Evolutionary conservation across 768 basidiomycete species (phyloP).

Genomic region (Rhodotorula diobovata): DNA sequence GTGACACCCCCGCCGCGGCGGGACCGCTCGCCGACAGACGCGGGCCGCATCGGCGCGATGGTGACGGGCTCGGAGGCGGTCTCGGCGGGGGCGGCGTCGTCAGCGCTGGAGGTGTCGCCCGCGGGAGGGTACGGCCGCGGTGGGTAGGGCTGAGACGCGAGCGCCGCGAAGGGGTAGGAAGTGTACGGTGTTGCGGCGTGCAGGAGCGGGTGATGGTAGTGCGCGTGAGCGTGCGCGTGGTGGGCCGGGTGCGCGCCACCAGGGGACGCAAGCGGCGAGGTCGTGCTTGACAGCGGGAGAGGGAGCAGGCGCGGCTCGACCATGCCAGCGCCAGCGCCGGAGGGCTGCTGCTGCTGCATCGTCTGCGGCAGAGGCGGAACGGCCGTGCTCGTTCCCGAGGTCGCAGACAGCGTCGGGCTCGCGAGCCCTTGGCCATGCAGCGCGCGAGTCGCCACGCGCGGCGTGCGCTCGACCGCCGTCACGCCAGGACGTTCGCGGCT

Average conservation of each 20-base stretch:
- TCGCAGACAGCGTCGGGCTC: constrained; percentile 18
- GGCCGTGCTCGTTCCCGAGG: neutral
- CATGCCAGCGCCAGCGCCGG: neutral
- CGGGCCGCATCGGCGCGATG: neutral
- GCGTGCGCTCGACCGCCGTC: neutral
- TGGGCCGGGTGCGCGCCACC: neutral
- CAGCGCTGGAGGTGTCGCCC: neutral
- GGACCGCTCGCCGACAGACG: neutral
- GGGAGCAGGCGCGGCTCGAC: constrained; percentile 30
- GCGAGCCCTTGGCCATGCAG: neutral
- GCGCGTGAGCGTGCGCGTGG: neutral
- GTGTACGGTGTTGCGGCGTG: neutral
- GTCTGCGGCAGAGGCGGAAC: constrained; percentile 7
- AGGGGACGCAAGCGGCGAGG: constrained; percentile 27
- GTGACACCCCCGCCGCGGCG: neutral
- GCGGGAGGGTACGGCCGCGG: constrained; percentile 30
- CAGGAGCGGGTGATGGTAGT: neutral
- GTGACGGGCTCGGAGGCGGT: constrained; percentile 5
- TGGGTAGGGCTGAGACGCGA: constrained; percentile 3
- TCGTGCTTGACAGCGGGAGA: constrained; percentile 17
- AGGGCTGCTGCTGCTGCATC: neutral
- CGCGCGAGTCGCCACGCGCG: neutral
- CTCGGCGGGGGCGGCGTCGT: constrained; percentile 5
- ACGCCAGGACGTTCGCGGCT: neutral
- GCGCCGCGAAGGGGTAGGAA: neutral